Base-by-base conservation (phyloP, 495 filamentous ascomycete genomes). In the Xylaria flabelliformis region DNA sequence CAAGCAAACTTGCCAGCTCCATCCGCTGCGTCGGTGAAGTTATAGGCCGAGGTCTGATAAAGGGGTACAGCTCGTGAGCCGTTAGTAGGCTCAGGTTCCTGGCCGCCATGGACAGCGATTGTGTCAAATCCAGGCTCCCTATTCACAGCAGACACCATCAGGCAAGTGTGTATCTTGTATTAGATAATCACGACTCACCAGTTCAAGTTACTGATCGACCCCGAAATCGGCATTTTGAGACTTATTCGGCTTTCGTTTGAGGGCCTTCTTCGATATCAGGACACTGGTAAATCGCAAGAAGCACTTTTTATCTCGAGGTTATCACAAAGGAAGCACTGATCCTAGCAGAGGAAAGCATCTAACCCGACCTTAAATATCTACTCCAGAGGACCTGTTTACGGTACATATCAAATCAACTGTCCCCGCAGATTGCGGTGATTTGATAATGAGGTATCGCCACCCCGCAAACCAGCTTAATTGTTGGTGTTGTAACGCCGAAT, bases 11-110 rank as follows among this genome's bases (percentile, higher is more conserved):
- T 83, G 62, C 77, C 75, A 19, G 82, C 82, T 17, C 82, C 82
- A 74, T 83, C 82, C 19, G 82, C 82, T 4, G 82, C 82, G 63
- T 83, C 81, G 17, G 75, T 80, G 71, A 83, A 83, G 72, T 83
- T 83, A 63, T 82, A 83, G 13, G 82, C 80, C 4, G 78, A 76
- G 51, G 82, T 82, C 51, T 82, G 81, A 71, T 79, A 83, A 63
- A 83, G 77, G 59, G 82, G 82, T 15, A 81, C 77, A 32, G 82
- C 82, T 62, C 82, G 76, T 34, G 82, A 79, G 63, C 82, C 82
- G 66, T 82, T 83, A 58, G 82, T 78, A 29, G 82, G 82, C 48
- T 83, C 82, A 0, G 82, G 82, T 58, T 83, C 82, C 63, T 83
- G 82, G 19, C 77, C 82, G 13, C 80, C 82, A 70, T 83, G 82